phyloP scores from a whole-genome alignment of 164 flowering plant species.

The Nymphaea colorata region DNA sequence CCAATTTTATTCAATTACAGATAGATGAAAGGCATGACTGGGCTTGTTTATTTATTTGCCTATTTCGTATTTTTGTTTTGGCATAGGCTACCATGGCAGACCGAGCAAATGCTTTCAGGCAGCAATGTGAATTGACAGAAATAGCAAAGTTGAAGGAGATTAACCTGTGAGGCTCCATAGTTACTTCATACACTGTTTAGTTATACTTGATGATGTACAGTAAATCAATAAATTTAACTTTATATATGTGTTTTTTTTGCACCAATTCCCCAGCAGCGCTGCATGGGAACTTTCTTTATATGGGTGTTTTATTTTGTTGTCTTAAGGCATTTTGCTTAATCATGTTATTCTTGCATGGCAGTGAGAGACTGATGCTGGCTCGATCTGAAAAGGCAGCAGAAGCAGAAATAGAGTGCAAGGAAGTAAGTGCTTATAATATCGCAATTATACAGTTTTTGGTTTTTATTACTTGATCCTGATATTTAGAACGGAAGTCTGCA shows the following conservation, averaged over 20 bases:
- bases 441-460: too few relatives aligned
- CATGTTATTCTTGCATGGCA: slow-evolving; percentile 15
- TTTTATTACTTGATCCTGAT: neutral
- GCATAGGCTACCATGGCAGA: slow-evolving; percentile 75
- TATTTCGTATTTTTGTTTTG: neutral
- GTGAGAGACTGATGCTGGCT: slow-evolving; percentile 65
- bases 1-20: too few relatives aligned
- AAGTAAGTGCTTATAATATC: neutral
- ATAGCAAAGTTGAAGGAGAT: slow-evolving; percentile 86
- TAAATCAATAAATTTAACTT: neutral
- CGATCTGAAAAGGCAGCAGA: slow-evolving; percentile 2
- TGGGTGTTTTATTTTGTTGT: slow-evolving; percentile 1
- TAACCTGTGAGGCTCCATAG: slow-evolving; percentile 56
- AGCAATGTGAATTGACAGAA: slow-evolving; percentile 90
- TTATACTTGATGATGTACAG: neutral
- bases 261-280: neutral
- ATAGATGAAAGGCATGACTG: neutral
- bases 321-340: neutral
- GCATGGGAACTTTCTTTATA: neutral
- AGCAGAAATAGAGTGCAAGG: slow-evolving; percentile 30
- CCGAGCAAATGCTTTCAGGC: slow-evolving; percentile 89
- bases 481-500: neutral
- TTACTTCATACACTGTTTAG: neutral
- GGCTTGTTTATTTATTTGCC: neutral
- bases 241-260: neutral